A percentile compares a stretch with the other conserved stretches of the same genome.
phyloP scores from a whole-genome alignment of 306 rosid species.

The Cucumis hystrix region DNA sequence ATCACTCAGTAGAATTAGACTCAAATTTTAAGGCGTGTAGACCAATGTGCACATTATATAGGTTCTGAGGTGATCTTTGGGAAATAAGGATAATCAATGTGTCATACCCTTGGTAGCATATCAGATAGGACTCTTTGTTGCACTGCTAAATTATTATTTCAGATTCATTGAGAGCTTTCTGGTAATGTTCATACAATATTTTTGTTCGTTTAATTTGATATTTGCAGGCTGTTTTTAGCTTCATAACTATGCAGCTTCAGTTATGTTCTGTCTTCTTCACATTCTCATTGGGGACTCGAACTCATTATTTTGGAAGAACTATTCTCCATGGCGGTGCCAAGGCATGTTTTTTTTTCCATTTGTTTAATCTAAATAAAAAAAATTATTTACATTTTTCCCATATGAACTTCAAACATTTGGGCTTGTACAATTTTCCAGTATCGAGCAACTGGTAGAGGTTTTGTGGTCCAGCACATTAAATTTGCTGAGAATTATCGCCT shows the following conservation, averaged over 20 bases:
- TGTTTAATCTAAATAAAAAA: not conserved
- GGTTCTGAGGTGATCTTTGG: not conserved
- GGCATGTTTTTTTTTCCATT: slow-evolving; percentile 26
- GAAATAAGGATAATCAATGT: not conserved
- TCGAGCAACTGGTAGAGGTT: slow-evolving; percentile 99
- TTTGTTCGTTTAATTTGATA: not conserved
- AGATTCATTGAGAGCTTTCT: not conserved
- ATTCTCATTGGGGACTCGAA: slow-evolving; percentile 86
- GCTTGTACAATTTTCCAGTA: slow-evolving; percentile 39
- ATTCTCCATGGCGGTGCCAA: slow-evolving; percentile 98
- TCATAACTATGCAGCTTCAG: slow-evolving; percentile 95
- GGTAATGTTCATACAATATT: not conserved
- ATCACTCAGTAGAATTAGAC: not conserved
- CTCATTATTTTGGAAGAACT: slow-evolving; percentile 97
- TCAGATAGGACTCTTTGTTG: not conserved
- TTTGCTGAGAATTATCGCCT: slow-evolving; percentile 95
- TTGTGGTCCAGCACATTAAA: slow-evolving; percentile 87
- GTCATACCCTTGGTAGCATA: not conserved
- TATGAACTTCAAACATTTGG: not conserved
- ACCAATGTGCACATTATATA: not conserved
- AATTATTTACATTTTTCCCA: not conserved
- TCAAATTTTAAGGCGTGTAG: not conserved
- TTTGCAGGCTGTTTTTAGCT: slow-evolving; percentile 87
- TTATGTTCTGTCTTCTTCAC: slow-evolving; percentile 97
- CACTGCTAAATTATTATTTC: not conserved